Evolutionary conservation across 331 rosid species (phyloP), one percentile per base, ranked within the genome.

Genomic region (Quercus tomentella): DNA sequence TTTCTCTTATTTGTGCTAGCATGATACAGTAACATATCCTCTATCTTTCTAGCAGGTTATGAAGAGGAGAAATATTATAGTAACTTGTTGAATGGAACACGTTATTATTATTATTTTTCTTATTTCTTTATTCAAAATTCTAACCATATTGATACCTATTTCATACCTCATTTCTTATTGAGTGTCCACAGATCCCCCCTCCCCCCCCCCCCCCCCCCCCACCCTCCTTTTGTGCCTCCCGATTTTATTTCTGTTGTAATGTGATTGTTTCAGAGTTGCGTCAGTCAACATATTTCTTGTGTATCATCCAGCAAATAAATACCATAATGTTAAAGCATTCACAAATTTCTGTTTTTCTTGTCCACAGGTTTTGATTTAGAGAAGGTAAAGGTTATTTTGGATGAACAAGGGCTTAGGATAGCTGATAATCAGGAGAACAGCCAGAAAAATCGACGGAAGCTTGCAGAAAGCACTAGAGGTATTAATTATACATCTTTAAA

Each of bases 391-490:
- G 83, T 89, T 7, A 73, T 89, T 31, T 62, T 96, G 91, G 99
- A 96, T 85, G 98, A 93, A 68, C 99, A 96, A 83, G 98, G 99
- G 82, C 93, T 93, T 77, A 89, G 92, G 62, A 93, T 96, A 79
- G 96, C 97, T 4, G 98, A 93, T 78, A 96, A 96, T 81, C 99
- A 96, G 87, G 99, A 96, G 67, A 96, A 91, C 81, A 96, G 99
- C 91, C 98, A 90, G 91, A 96, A 96, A 82, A 96, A 96, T 77
- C 82, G 98, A 49, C 97, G 98, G 80, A 96, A 96, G 92, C 99
- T 96, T 78, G 97, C 98, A 2, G 99, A 96, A 83, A 96, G 90
- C 88, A 90, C 97, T 73, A 84, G 97, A 96, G 97, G 99, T 92
- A 74, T 77, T 23, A 5, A 55, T 67, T 21, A 1, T 60, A 77